Base-by-base conservation (phyloP, 345 rosid genomes). In the Hibiscus mutabilis region DNA sequence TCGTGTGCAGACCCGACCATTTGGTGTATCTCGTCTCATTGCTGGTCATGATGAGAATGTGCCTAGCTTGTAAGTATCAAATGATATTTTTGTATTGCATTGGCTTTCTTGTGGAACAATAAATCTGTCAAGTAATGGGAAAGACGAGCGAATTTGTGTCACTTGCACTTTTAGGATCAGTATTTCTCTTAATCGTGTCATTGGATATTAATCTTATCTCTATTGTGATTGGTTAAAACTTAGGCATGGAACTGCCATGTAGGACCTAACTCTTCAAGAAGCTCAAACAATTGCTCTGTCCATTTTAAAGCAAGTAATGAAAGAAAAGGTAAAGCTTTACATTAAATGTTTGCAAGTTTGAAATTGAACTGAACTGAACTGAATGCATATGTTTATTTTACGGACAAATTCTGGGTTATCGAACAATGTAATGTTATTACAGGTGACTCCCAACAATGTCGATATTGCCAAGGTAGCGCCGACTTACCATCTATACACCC, bases 11-110 rank as follows among this genome's bases (percentile, higher is more conserved):
- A 91, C 97, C 67, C 89, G 98, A 19, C 99, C 99, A 25, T 95
- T 95, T 80, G 99, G 97, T 60, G 99, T 92, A 56, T 95, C 99
- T 49, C 97, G 92, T 79, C 97, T 95, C 63, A 95, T 95, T 82
- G 99, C 97, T 75, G 99, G 99, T 61, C 91, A 88, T 63, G 99
- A 92, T 73, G 97, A 95, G 83, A 82, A 95, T 64, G 99, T 96
- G 24, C 93, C 99, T 3, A 95, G 97, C 90, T 79, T 95, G 97
- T 95, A 82, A 89, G 97, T 83, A 24, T 27, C 67, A 29, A 21
- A 66, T 4, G 13, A 27, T n/a, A n/a, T n/a, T 47, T 66, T 25
- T 16, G 15, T 55, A 47, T 37, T 47, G 15, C 46, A 3, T 59
- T 8, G n/a, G 13, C 18, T 44, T 42, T 37, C 1, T 11, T 24